These are phyloP conservation scores for Talaromyces funiculosus DNA, from an alignment of 2,329 filamentous ascomycete species.

Conservation along the genomic window DNA sequence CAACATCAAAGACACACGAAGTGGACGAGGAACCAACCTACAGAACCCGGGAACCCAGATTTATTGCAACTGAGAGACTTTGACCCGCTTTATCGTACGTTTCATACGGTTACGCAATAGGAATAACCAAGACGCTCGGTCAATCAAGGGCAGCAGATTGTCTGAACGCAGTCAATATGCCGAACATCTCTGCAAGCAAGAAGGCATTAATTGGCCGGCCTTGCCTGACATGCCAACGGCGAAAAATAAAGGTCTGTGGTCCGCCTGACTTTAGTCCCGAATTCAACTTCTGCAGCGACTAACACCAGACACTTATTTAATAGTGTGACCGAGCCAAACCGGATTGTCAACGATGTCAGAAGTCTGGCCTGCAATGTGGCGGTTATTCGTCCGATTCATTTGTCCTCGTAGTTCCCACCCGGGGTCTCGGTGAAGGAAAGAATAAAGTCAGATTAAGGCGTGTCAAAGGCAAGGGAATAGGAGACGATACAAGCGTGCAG, in stretches of 20 bases:
- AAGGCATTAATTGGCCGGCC: slow-evolving; percentile 12
- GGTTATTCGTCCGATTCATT: slow-evolving; percentile 12
- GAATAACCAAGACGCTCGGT: neutral
- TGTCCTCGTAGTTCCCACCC: slow-evolving; percentile 12
- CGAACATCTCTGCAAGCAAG: slow-evolving; percentile 11
- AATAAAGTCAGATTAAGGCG: slow-evolving; percentile 9
- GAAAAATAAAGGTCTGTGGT: slow-evolving; percentile 12
- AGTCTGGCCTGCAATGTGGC: slow-evolving; percentile 9
- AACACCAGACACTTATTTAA: neutral
- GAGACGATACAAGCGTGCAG: neutral
- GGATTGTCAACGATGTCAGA: slow-evolving; percentile 11
- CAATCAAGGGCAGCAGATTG: neutral
- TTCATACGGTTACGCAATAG: neutral
- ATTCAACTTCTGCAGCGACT: neutral
- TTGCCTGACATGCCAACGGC: slow-evolving; percentile 12
- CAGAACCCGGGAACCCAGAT: neutral
- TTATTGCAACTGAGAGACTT: neutral
- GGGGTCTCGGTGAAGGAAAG: neutral
- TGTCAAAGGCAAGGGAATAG: neutral
- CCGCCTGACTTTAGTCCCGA: neutral
- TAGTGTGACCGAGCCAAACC: slow-evolving; percentile 14
- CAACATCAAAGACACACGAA: neutral
- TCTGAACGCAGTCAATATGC: slow-evolving; percentile 5
- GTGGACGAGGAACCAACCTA: neutral
- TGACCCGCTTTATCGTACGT: neutral